phyloP scores from a whole-genome alignment of 768 basidiomycete species.

The Roridomyces roridus region DNA sequence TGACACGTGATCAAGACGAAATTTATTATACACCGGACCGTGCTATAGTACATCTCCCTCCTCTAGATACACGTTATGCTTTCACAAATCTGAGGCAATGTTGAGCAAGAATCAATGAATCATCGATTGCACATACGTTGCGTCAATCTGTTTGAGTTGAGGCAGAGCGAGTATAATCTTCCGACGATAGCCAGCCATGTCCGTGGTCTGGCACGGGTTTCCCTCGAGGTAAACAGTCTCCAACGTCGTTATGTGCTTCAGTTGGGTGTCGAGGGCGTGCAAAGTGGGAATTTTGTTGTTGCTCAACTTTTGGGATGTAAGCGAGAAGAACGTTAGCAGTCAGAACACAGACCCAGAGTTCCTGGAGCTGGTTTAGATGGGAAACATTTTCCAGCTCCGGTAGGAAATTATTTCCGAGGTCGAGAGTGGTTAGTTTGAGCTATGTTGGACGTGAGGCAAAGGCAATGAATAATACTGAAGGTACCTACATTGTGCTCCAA shows the following conservation, averaged over 20 bases:
- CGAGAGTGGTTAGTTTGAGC: conserved; percentile 81
- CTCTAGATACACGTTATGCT: not conserved
- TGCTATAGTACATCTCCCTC: no score
- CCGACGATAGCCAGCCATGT: conserved; percentile 81
- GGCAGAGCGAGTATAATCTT: conserved; percentile 91
- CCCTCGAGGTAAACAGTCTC: conserved; percentile 94
- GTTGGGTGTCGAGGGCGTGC: conserved; percentile 67
- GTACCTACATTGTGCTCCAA: conserved; percentile 78
- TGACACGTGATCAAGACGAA: conserved; percentile 11
- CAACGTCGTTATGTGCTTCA: conserved; percentile 64
- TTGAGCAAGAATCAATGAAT: not conserved
- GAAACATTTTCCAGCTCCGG: conserved; percentile 80
- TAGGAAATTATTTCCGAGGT: conserved; percentile 88
- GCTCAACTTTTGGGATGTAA: conserved; percentile 66
- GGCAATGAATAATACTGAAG: not conserved
- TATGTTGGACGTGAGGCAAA: conserved; percentile 25
- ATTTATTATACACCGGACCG: not conserved
- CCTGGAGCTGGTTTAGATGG: conserved; percentile 80
- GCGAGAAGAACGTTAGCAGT: not conserved
- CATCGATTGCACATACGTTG: conserved; percentile 71
- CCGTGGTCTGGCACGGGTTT: conserved; percentile 87
- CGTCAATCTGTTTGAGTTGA: conserved; percentile 93
- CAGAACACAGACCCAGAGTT: conserved; percentile 81
- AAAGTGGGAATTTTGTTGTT: conserved; percentile 85
- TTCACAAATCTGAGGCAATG: conserved; percentile 21